Base-by-base conservation (phyloP, 177 flowering plant species). In the Vitis hybrid region DNA sequence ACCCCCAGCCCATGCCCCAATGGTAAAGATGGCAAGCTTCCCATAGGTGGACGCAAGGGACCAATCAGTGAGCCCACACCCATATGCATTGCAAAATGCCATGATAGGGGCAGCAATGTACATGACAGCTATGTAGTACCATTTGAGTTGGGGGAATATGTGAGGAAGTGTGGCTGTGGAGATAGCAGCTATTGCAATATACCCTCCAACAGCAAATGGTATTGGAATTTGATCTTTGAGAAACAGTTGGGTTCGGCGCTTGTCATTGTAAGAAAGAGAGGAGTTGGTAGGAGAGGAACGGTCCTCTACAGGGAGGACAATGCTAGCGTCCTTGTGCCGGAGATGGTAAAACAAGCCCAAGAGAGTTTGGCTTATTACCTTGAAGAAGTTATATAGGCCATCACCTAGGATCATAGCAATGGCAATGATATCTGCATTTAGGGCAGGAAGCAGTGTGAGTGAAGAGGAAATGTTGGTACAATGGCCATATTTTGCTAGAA, bases 371-470 rank as follows among this genome's bases (percentile, higher is more conserved):
- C 67, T 56, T 11, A 75, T 58, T 62, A 76, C 79, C 72, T 76
- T 76, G 63, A 51, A 54, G 64, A 76, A 76, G 68, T 71, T 76
- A 75, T 76, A 76, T 1, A 76, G 59, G 11, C 79, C 79, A 52
- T 76, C 79, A 4, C 79, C 79, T 4, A 76, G 67, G 49, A 71
- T 76, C 75, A 76, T 65, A 15, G 79, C 79, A 55, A 76, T 71
- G 13, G 75, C 63, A 17, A 76, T 76, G 26, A 76, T 23, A 76
- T 74, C 78, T 75, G 74, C 21, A 61, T 13, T 50, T 18, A 56
- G 12, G n/a, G 19, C 5, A 34, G 1, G 55, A 62, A 34, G 1
- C n/a, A 58, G 45, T 34, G 45, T 34, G 45, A 34, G 45, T 34
- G 45, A 34, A 34, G 45, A 34, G 45, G 45, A 34, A 34, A 34